phyloP scores from a whole-genome alignment of 805 yeast species.

The Zygotorulaspora danielsina region DNA sequence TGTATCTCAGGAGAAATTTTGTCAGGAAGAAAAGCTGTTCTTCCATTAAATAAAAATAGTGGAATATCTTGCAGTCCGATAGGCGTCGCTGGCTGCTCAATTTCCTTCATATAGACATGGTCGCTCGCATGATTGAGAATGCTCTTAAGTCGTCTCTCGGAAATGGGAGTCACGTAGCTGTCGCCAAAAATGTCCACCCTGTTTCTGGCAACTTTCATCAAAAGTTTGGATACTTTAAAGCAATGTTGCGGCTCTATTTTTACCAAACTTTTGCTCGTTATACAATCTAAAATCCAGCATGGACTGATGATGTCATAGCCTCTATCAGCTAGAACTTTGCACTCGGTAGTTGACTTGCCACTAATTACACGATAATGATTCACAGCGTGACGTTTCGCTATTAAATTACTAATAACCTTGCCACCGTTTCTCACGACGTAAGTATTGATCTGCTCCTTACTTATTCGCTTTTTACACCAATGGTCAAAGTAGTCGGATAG shows the following conservation, averaged over 20 bases:
- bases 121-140: constrained; percentile 14
- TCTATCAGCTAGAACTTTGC: constrained; percentile 36
- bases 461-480: constrained; percentile 23
- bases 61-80: constrained; percentile 16
- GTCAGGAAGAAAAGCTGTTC: constrained; percentile 35
- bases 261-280: constrained; percentile 33
- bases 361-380: constrained; percentile 35
- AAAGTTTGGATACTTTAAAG: constrained; percentile 38
- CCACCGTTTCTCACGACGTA: constrained; percentile 52
- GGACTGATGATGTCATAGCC: constrained; percentile 65
- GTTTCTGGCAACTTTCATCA: constrained; percentile 24
- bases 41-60: constrained; percentile 36
- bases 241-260: constrained; percentile 61
- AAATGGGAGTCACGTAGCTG: constrained; percentile 40
- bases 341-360: constrained; percentile 39
- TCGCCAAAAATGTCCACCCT: constrained; percentile 61
- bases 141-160: constrained; percentile 15
- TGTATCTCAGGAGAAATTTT: not conserved
- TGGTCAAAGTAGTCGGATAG: constrained; percentile 46
- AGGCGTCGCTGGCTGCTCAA: constrained; percentile 11
- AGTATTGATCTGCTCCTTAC: constrained; percentile 37
- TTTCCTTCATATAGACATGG: not conserved
- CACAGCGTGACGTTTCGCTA: constrained; percentile 14
- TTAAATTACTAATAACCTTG: constrained; percentile 37
- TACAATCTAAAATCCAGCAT: constrained; percentile 68